Percentiles rank a stretch among this genome's conserved stretches.
Conservation (phyloP, 139 green algal species). For the Yamagishiella unicocca region DNA sequence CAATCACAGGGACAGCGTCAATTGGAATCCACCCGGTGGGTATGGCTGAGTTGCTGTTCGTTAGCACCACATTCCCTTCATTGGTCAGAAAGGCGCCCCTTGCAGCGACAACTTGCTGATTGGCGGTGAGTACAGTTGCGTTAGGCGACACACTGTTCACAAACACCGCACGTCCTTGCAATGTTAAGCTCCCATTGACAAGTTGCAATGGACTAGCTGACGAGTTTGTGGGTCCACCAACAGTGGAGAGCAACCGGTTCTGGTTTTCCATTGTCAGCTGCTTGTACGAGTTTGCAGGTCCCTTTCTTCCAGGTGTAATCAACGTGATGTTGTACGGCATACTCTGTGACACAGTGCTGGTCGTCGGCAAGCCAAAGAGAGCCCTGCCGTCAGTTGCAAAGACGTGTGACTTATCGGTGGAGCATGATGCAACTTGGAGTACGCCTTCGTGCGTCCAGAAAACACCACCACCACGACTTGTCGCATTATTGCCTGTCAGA, state of each 20-base stretch:
- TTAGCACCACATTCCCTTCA: not conserved
- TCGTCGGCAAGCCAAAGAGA: not conserved
- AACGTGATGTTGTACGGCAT: not conserved
- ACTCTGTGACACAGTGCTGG: not conserved
- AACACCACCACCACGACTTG: not conserved
- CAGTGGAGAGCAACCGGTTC: not conserved
- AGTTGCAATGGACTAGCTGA: not conserved
- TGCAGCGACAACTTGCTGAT: not conserved
- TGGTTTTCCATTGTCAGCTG: not conserved
- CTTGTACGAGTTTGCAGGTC: not conserved
- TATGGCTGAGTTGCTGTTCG: not conserved
- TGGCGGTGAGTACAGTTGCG: not conserved
- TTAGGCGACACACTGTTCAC: not conserved
- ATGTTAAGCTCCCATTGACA: not conserved
- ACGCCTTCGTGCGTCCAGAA: slow-evolving; percentile 25
- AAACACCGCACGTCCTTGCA: not conserved
- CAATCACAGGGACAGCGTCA: not conserved
- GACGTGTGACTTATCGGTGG: not conserved
- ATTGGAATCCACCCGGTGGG: not conserved
- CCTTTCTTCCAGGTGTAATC: not conserved
- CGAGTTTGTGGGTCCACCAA: not conserved
- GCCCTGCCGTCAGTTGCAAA: not conserved
- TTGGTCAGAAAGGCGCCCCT: not conserved
- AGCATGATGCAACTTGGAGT: not conserved
- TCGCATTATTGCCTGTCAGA: slow-evolving; percentile 10